These are phyloP conservation scores for Trichoderma sp. DNA, from an alignment of 2,329 filamentous ascomycete genomes.

Conservation along the genomic window DNA sequence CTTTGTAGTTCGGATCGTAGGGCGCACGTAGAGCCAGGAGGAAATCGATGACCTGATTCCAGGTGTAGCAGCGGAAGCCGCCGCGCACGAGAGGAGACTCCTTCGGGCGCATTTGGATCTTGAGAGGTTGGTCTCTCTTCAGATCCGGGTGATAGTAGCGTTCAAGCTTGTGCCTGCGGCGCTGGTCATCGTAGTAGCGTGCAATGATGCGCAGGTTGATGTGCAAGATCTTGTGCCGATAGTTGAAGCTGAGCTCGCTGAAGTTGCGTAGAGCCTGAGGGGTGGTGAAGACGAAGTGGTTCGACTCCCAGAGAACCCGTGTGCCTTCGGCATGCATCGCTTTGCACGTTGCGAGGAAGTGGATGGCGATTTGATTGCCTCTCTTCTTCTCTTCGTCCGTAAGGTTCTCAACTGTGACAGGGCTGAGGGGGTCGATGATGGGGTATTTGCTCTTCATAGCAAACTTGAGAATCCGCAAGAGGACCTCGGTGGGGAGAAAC, in stretches of 20 bases:
- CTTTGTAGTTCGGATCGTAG: constrained; percentile 46
- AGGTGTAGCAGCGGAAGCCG: constrained; percentile 58
- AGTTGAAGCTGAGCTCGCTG: constrained; percentile 47
- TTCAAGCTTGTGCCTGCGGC: constrained; percentile 47
- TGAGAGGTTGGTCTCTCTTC: constrained; percentile 47
- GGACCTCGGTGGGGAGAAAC: constrained; percentile 55
- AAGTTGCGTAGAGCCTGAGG: constrained; percentile 54
- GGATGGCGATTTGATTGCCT: constrained; percentile 55
- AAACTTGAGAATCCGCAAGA: constrained; percentile 55
- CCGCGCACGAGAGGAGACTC: constrained; percentile 52
- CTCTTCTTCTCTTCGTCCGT: constrained; percentile 48
- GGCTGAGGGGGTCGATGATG: constrained; percentile 58
- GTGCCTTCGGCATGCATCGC: constrained; percentile 54
- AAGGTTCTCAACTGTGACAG: constrained; percentile 47
- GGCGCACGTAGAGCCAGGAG: constrained; percentile 55
- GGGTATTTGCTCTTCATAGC: constrained; percentile 52
- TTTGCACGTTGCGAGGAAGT: constrained; percentile 56
- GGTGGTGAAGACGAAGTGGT: constrained; percentile 59
- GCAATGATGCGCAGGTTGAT: constrained; percentile 58
- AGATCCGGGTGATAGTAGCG: constrained; percentile 49
- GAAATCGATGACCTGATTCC: constrained; percentile 58
- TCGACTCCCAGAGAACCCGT: constrained; percentile 54
- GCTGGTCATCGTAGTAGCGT: constrained; percentile 57
- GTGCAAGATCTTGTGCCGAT: constrained; percentile 49
- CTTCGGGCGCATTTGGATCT: constrained; percentile 47